phyloP scores from a whole-genome alignment of 306 rosid species.

The Prunus fruticosa region DNA sequence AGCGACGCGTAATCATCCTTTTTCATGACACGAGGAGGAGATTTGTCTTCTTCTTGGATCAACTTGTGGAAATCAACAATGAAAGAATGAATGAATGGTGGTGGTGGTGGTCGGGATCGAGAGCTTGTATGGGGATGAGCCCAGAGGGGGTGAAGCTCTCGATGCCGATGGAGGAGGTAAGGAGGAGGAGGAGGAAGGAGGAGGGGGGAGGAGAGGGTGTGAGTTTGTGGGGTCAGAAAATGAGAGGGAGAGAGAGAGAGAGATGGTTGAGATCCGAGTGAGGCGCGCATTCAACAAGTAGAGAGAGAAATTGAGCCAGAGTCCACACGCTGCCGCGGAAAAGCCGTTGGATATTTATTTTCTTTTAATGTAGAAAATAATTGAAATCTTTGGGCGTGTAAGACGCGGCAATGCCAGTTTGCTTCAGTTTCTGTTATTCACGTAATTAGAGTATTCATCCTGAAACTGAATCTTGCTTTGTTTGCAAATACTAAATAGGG shows the following conservation, averaged over 20 bases:
- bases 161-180: constrained; percentile 20
- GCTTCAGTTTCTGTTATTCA: no score
- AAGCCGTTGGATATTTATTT: background rate
- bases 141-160: constrained; percentile 23
- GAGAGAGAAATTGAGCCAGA: background rate
- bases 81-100: background rate
- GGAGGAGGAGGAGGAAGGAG: background rate
- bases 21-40: background rate
- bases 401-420: constrained; percentile 1
- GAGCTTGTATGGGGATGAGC: constrained; percentile 11
- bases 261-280: constrained; percentile 5
- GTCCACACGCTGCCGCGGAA: constrained; percentile 1
- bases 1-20: no score
- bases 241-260: background rate
- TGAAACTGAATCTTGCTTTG: no score
- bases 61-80: background rate
- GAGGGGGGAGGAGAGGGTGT: background rate
- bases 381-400: background rate
- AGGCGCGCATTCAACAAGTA: background rate
- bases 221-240: background rate
- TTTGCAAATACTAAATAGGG: no score
- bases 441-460: no score
- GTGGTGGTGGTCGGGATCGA: constrained; percentile 29
- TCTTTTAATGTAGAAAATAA: background rate
- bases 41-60: background rate